phyloP scores from a whole-genome alignment of 2,329 filamentous ascomycete genomes.

The Fusarium hainanense region DNA sequence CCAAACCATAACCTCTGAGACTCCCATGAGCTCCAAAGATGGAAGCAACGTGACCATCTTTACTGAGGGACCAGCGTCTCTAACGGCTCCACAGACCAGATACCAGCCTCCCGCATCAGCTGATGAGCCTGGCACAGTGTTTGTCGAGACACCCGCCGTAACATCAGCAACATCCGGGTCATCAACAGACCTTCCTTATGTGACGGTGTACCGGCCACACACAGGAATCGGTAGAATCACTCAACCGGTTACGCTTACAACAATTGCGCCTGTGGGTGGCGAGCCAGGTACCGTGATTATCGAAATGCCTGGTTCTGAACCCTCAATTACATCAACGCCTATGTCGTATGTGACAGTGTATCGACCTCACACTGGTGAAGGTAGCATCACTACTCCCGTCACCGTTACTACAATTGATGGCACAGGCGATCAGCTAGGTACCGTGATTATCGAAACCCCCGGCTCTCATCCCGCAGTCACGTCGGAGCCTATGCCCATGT shows the following conservation, averaged over 20 bases:
- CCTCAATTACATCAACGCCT: constrained; percentile 17
- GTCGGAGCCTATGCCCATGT: too few species aligned
- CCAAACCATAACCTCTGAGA: constrained; percentile 13
- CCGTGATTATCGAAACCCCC: constrained; percentile 27
- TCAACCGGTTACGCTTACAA: constrained; percentile 20
- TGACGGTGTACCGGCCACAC: constrained; percentile 8
- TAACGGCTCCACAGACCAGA: constrained; percentile 18
- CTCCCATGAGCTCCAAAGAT: not conserved
- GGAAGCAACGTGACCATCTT: constrained; percentile 18
- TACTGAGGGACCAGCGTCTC: constrained; percentile 11
- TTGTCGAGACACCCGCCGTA: too few species aligned
- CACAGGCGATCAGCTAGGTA: not conserved
- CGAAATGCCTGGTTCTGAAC: constrained; percentile 11
- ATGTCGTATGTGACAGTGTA: constrained; percentile 5
- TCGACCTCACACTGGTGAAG: too few species aligned
- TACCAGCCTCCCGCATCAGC: constrained; percentile 23
- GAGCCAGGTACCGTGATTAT: constrained; percentile 23
- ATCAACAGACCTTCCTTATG: constrained; percentile 14
- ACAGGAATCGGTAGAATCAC: constrained; percentile 19
- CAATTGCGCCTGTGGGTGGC: constrained; percentile 9
- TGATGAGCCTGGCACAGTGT: constrained; percentile 25
- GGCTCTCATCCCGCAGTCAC: not conserved
- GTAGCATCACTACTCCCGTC: too few species aligned
- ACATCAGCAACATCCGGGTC: too few species aligned
- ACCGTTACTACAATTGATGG: too few species aligned